A percentile compares a stretch with the other conserved stretches of the same genome.
These are phyloP conservation scores for Carex scoparia DNA, from an alignment of 176 grass and related monocot genomes.

Conservation along the genomic window DNA sequence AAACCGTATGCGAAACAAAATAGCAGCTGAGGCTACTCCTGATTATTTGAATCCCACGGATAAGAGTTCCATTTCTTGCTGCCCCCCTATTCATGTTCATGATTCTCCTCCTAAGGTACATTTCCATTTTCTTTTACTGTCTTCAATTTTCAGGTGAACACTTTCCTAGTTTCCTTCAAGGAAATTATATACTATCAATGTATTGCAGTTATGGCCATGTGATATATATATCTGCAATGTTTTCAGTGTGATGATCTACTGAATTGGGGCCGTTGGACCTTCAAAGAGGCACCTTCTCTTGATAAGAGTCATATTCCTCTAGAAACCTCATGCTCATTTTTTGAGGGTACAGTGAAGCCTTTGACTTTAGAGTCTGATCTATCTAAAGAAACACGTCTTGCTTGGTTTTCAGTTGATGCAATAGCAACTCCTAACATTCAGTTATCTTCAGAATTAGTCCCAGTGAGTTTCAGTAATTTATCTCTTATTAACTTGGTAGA, in stretches of 20 bases:
- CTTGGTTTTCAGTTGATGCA: slow-evolving; percentile 26
- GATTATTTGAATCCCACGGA: slow-evolving; percentile 35
- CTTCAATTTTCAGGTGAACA: not conserved
- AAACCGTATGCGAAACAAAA: slow-evolving; percentile 47
- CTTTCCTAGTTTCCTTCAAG: slow-evolving; percentile 1
- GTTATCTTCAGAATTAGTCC: not conserved
- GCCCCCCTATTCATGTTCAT: slow-evolving; percentile 70
- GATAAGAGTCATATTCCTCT: slow-evolving; percentile 26
- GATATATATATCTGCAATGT: not conserved
- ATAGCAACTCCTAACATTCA: slow-evolving; percentile 1
- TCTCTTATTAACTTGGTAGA: not conserved
- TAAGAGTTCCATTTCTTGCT: slow-evolving; percentile 23
- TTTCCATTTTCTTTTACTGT: not conserved
- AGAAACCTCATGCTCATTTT: slow-evolving; percentile 44
- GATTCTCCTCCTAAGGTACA: slow-evolving; percentile 48
- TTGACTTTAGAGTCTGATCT: slow-evolving; percentile 39
- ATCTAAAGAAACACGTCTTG: slow-evolving; percentile 26
- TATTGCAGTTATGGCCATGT: not conserved
- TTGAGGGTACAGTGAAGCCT: slow-evolving; percentile 42
- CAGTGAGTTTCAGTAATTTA: slow-evolving; percentile 15
- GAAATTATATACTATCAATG: not conserved
- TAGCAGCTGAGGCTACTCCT: slow-evolving; percentile 20
- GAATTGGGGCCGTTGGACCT: slow-evolving; percentile 66
- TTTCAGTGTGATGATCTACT: slow-evolving; percentile 41
- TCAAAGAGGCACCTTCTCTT: slow-evolving; percentile 41